A percentile compares a stretch with the other conserved stretches of the same genome.
Evolutionary conservation across 2,329 filamentous ascomycete species (phyloP).

Genomic region (Phialophora expanda): DNA sequence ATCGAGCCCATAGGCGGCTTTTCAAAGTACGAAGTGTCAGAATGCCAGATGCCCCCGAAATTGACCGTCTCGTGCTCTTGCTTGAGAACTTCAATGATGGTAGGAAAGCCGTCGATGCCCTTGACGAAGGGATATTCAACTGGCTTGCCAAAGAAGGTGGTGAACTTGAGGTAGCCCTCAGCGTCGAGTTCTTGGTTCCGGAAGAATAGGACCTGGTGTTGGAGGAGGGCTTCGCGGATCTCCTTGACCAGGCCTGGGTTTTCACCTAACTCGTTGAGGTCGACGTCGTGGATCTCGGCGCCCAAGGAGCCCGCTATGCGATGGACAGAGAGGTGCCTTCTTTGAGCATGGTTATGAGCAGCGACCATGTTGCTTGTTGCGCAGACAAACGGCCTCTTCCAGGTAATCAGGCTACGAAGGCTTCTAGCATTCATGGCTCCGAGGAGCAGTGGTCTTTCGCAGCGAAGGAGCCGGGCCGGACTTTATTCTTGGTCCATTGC

Average conservation of each 20-base stretch:
- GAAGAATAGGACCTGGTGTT: constrained; percentile 39
- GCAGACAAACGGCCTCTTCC: neutral
- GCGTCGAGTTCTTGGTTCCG: constrained; percentile 33
- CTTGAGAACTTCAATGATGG: constrained; percentile 38
- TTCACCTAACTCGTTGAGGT: constrained; percentile 28
- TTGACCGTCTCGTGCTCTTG: constrained; percentile 37
- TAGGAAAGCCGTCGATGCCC: constrained; percentile 34
- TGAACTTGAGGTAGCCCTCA: constrained; percentile 30
- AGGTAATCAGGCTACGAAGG: neutral
- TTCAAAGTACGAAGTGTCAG: constrained; percentile 36
- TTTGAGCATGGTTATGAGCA: neutral
- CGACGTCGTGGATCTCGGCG: constrained; percentile 36
- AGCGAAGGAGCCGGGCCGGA: neutral
- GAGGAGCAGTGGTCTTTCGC: neutral
- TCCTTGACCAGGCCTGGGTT: constrained; percentile 31
- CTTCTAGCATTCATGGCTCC: neutral
- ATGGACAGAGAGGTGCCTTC: constrained; percentile 30
- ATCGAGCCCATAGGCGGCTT: constrained; percentile 36
- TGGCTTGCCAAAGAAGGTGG: constrained; percentile 35
- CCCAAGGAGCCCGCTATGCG: constrained; percentile 36
- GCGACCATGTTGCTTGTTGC: neutral
- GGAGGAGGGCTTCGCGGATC: constrained; percentile 34
- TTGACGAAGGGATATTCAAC: constrained; percentile 37
- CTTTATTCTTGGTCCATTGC: neutral
- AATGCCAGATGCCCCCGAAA: constrained; percentile 39